Percentiles rank a stretch among this genome's conserved stretches.
Conservation (phyloP, 345 rosid species). For the Atalantia buxifolia region DNA sequence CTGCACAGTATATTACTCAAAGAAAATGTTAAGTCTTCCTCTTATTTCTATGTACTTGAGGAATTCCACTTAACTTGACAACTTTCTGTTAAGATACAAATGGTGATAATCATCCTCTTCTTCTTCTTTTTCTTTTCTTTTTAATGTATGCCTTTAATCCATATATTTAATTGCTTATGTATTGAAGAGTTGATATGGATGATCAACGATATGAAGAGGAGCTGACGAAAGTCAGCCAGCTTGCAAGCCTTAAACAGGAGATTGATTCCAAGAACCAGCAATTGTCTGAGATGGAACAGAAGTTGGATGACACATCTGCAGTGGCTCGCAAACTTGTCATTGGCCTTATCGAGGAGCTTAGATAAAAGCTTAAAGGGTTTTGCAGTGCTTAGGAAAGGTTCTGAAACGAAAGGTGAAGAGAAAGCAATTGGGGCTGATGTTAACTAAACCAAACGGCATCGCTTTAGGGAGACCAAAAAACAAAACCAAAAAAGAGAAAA, state of each 20-base stretch:
- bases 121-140: no score
- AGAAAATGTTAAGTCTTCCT: neutral
- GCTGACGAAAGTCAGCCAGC: constrained; percentile 8
- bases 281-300: constrained; percentile 2
- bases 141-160: neutral
- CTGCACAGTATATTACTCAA: neutral
- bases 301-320: neutral
- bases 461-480: no score
- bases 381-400: no score
- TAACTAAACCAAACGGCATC: no score
- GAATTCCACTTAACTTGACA: neutral
- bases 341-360: constrained; percentile 4
- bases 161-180: neutral
- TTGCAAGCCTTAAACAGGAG: constrained; percentile 14
- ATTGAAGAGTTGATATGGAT: neutral
- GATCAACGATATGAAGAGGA: neutral
- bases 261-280: constrained; percentile 16
- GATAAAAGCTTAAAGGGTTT: no score
- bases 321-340: neutral
- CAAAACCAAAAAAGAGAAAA: no score
- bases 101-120: neutral
- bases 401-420: no score
- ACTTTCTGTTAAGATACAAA: neutral
- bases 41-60: neutral
- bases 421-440: no score